A percentile compares a stretch with the other conserved stretches of the same genome.
phyloP scores from a whole-genome alignment of 805 yeast species.

The Teunomyces kruisii region DNA sequence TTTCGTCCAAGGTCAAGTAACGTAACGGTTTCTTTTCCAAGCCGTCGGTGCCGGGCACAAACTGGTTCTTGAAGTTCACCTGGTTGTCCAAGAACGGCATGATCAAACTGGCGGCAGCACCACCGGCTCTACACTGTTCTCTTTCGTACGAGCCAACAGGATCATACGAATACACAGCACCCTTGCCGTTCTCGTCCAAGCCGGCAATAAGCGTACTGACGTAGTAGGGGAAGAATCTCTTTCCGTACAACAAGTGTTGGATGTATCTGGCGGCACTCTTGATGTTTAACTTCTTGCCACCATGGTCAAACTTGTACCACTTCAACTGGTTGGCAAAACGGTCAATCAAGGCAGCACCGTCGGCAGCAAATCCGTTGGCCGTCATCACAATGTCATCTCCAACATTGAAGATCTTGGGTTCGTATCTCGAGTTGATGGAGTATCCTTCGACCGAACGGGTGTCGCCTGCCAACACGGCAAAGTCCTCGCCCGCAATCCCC shows the following conservation, averaged over 20 bases:
- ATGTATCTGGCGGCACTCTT: conserved; percentile 84
- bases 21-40: conserved; percentile 57
- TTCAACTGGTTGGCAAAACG: conserved; percentile 67
- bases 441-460: conserved; percentile 96
- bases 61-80: conserved; percentile 93
- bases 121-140: conserved; percentile 97
- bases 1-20: conserved; percentile 79
- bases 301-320: conserved; percentile 92
- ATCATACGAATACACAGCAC: conserved; percentile 93
- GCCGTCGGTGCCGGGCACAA: conserved; percentile 71
- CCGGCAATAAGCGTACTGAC: conserved; percentile 96
- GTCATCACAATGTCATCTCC: conserved; percentile 87
- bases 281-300: conserved; percentile 63
- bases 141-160: conserved; percentile 98
- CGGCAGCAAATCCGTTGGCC: conserved; percentile 97
- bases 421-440: conserved; percentile 88
- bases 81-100: conserved; percentile 98
- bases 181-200: conserved; percentile 85
- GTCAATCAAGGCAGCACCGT: conserved; percentile 80
- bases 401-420: conserved; percentile 83
- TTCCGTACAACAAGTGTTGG: conserved; percentile 87
- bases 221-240: conserved; percentile 95
- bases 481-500: conserved; percentile 97
- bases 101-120: conserved; percentile 92
- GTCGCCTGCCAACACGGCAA: conserved; percentile 95